Percentiles rank a stretch among this genome's conserved stretches.
phyloP scores from a whole-genome alignment of 164 flowering plant species.

The Nelumbo lutea region DNA sequence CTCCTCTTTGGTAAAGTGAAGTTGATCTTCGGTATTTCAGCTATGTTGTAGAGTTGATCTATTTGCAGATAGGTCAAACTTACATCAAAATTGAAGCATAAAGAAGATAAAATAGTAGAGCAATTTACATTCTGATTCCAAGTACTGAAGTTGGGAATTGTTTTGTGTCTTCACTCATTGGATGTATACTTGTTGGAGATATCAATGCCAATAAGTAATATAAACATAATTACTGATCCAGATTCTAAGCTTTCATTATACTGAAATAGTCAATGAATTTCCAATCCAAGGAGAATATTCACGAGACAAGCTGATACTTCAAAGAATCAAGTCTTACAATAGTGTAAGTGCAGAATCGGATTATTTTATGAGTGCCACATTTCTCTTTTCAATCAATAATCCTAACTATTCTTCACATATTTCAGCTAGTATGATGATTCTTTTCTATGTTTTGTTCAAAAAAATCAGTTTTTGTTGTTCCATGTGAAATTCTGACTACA shows the following conservation, averaged over 20 bases:
- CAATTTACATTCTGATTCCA: neutral
- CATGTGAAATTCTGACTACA: too few relatives aligned
- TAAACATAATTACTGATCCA: conserved; percentile 82
- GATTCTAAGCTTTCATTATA: conserved; percentile 52
- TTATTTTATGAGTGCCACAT: conserved; percentile 14
- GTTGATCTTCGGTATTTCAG: too few relatives aligned
- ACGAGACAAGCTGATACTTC: conserved; percentile 98
- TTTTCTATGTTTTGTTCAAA: neutral
- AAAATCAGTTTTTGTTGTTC: neutral
- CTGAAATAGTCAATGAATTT: conserved; percentile 48
- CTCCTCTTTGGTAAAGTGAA: too few relatives aligned
- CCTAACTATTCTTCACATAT: neutral
- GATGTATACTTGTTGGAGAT: conserved; percentile 43
- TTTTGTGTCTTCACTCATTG: conserved; percentile 7
- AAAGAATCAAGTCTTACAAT: conserved; percentile 98
- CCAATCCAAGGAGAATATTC: conserved; percentile 93
- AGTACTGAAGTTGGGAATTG: conserved; percentile 6
- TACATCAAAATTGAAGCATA: neutral
- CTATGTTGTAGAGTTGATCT: neutral
- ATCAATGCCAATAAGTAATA: conserved; percentile 72
- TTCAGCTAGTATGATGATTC: neutral
- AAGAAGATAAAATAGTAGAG: neutral
- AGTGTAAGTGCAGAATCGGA: conserved; percentile 59
- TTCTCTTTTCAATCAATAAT: conserved; percentile 4
- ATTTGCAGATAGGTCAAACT: neutral